phyloP scores from a whole-genome alignment of 2,329 filamentous ascomycete species.

The Aspergillus bombycis region DNA sequence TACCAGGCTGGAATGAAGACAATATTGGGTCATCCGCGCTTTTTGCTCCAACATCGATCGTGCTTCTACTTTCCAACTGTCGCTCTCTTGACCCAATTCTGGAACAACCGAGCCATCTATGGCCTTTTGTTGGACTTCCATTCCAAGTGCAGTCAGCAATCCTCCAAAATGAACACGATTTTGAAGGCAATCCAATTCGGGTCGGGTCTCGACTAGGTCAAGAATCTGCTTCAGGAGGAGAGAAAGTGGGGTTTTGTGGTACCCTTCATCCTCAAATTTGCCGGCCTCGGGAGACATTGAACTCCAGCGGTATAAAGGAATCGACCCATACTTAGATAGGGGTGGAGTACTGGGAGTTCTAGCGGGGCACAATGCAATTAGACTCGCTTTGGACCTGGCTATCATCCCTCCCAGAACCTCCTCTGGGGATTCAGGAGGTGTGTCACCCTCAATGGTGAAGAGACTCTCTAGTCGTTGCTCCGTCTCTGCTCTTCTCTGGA shows the following conservation, averaged over 20 bases:
- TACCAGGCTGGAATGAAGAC: conserved; percentile 15
- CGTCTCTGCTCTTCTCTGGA: conserved; percentile 14
- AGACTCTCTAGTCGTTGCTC: conserved; percentile 22
- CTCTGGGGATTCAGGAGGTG: neutral
- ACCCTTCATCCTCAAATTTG: conserved; percentile 9
- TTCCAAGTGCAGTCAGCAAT: conserved; percentile 18
- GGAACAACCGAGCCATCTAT: neutral
- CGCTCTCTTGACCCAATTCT: conserved; percentile 6
- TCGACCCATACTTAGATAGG: neutral
- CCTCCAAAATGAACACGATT: conserved; percentile 21
- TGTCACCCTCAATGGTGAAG: conserved; percentile 18
- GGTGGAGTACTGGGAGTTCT: neutral
- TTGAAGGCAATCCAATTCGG: conserved; percentile 23
- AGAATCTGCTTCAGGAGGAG: conserved; percentile 18
- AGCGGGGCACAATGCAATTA: neutral
- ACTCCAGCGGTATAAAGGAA: neutral
- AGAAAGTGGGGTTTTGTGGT: conserved; percentile 17
- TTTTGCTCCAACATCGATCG: neutral
- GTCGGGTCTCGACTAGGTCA: conserved; percentile 17
- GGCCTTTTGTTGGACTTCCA: conserved; percentile 6
- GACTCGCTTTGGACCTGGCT: conserved; percentile 9
- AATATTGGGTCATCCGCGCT: neutral
- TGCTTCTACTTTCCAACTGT: conserved; percentile 12
- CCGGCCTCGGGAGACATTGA: conserved; percentile 15
- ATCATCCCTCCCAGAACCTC: conserved; percentile 16